Conservation (phyloP, 2,329 filamentous ascomycete species). For the Pseudogymnoascus sp. region DNA sequence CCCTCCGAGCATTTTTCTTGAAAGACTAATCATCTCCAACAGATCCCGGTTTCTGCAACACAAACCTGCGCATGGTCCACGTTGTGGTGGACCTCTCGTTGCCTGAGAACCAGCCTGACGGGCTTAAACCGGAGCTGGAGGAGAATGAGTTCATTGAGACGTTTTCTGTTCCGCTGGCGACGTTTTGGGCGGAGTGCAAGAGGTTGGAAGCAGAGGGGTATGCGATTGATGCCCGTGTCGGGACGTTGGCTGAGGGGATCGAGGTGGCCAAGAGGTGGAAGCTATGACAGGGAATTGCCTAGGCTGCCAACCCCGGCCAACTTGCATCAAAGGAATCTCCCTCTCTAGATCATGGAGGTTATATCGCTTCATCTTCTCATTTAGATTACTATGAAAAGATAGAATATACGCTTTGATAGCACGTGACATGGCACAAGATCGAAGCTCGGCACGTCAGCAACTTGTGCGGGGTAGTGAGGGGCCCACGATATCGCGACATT, state of each 20-base stretch:
- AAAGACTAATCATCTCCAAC: background rate
- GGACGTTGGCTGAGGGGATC: slow-evolving; percentile 33
- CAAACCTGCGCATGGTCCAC: slow-evolving; percentile 51
- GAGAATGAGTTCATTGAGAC: slow-evolving; percentile 48
- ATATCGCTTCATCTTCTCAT: background rate
- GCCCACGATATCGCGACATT: background rate
- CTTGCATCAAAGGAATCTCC: background rate
- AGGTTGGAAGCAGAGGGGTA: slow-evolving; percentile 36
- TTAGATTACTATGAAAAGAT: background rate
- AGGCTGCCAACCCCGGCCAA: background rate
- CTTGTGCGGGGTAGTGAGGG: background rate
- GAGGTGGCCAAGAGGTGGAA: slow-evolving; percentile 32
- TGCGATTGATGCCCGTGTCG: slow-evolving; percentile 35
- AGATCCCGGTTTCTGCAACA: slow-evolving; percentile 61
- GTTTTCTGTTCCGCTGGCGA: slow-evolving; percentile 39
- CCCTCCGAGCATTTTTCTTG: background rate
- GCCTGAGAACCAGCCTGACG: slow-evolving; percentile 36
- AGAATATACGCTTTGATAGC: background rate
- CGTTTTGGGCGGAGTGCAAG: slow-evolving; percentile 39
- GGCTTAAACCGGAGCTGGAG: slow-evolving; percentile 40
- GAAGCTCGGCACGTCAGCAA: background rate
- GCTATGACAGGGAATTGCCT: slow-evolving; percentile 18
- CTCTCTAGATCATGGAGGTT: background rate
- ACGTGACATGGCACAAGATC: background rate
- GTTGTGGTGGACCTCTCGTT: slow-evolving; percentile 40